phyloP scores from a whole-genome alignment of 768 basidiomycete genomes.

The Rhizopogon vulgaris region DNA sequence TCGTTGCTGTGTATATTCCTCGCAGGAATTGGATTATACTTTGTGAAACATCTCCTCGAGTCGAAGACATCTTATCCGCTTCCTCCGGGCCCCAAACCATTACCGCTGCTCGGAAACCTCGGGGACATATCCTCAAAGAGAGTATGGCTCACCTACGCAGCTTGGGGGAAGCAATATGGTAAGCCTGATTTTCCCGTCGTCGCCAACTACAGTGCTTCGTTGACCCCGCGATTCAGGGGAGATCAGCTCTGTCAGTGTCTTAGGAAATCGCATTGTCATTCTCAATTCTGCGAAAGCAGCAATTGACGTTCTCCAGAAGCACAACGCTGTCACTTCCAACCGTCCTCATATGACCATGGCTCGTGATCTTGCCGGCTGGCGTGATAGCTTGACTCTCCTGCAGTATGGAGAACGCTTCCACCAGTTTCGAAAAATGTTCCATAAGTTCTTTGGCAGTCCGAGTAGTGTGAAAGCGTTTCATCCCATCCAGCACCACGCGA shows the following conservation, averaged over 20 bases:
- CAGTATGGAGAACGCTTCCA: too few species aligned
- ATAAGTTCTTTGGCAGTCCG: constrained; percentile 7
- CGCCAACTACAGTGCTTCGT: neutral
- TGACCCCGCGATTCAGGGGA: constrained; percentile 9
- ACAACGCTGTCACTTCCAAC: constrained; percentile 2
- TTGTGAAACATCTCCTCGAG: neutral
- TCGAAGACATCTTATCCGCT: constrained; percentile 7
- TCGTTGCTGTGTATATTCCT: neutral
- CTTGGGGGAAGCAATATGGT: constrained; percentile 16
- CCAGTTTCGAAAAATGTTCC: constrained; percentile 7
- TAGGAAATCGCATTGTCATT: constrained; percentile 24
- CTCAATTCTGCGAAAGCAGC: constrained; percentile 26
- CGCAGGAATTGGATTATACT: neutral
- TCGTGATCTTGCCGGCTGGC: constrained; percentile 18
- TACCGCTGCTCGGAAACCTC: constrained; percentile 20
- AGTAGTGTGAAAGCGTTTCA: constrained; percentile 5
- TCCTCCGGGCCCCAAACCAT: constrained; percentile 23
- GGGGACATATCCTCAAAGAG: constrained; percentile 13
- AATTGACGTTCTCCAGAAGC: constrained; percentile 3
- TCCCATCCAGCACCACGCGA: constrained; percentile 1
- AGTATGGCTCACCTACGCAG: constrained; percentile 17
- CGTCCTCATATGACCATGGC: constrained; percentile 9
- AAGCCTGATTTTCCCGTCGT: neutral
- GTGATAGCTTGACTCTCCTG: neutral
- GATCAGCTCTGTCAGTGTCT: constrained; percentile 21